Percentiles rank a stretch among this genome's conserved stretches.
phyloP scores from a whole-genome alignment of 768 basidiomycete genomes.

The Pleurotus tuber-regium region DNA sequence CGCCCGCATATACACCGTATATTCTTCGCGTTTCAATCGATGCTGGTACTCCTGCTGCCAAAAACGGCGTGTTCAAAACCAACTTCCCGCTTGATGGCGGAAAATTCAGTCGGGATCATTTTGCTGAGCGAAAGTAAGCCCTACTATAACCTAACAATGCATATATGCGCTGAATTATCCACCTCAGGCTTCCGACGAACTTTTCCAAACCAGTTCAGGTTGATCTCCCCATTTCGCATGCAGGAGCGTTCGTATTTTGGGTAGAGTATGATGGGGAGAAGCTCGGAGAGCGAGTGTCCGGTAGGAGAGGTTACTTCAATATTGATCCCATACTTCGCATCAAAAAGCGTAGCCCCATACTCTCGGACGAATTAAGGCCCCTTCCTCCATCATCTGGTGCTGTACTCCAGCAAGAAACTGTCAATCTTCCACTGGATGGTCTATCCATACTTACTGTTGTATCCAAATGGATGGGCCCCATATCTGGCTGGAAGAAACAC shows the following conservation, averaged over 20 bases:
- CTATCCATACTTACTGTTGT: slow-evolving; percentile 87
- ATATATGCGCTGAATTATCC: slow-evolving; percentile 17
- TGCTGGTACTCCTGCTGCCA: slow-evolving; percentile 87
- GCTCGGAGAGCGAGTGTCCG: slow-evolving; percentile 63
- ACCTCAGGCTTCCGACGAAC: slow-evolving; percentile 71
- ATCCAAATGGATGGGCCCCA: slow-evolving; percentile 97
- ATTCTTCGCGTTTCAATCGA: slow-evolving; percentile 88
- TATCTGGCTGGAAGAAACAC: slow-evolving; percentile 72
- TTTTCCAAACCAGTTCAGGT: slow-evolving; percentile 91
- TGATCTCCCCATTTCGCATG: slow-evolving; percentile 94
- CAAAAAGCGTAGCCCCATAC: slow-evolving; percentile 72
- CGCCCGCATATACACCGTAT: slow-evolving; percentile 87
- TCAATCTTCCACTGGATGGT: slow-evolving; percentile 83
- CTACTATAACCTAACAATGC: slow-evolving; percentile 7
- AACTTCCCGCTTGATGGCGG: slow-evolving; percentile 97
- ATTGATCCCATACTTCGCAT: slow-evolving; percentile 86
- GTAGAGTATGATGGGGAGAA: slow-evolving; percentile 79
- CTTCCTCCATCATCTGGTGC: slow-evolving; percentile 55
- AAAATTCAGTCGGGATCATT: slow-evolving; percentile 70
- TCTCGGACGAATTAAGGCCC: slow-evolving; percentile 51
- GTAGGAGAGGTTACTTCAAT: slow-evolving; percentile 93
- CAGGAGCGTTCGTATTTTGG: slow-evolving; percentile 95
- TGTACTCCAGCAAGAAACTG: slow-evolving; percentile 43
- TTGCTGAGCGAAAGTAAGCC: slow-evolving; percentile 73
- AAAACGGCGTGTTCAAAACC: slow-evolving; percentile 90